phyloP scores from a whole-genome alignment of 176 grass and related monocot genomes.

The Oryza brachyantha region DNA sequence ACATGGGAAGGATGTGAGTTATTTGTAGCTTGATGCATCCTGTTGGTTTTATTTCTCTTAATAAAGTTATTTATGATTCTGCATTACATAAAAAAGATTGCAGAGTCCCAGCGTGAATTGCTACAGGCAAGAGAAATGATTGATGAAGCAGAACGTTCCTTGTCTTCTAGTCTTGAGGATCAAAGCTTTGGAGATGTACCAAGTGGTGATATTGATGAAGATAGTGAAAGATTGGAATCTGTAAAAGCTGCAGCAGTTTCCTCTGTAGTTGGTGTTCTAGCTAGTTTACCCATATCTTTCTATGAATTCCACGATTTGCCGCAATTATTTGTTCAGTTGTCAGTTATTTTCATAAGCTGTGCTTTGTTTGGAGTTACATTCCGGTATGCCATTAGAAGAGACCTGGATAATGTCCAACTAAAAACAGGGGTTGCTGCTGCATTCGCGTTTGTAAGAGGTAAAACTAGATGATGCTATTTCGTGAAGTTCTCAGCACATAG shows the following conservation, averaged over 20 bases:
- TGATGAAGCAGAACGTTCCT: constrained; percentile 62
- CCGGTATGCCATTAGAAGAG: constrained; percentile 77
- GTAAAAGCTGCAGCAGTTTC: constrained; percentile 70
- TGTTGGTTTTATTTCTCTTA: constrained; percentile 9
- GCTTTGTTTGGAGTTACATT: constrained; percentile 83
- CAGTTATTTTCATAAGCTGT: constrained; percentile 58
- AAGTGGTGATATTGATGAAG: constrained; percentile 42
- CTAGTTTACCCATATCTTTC: constrained; percentile 76
- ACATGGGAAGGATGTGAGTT: background rate
- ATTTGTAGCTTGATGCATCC: constrained; percentile 22
- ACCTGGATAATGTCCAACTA: constrained; percentile 78
- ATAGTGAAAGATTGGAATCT: constrained; percentile 75
- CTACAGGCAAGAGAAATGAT: constrained; percentile 76
- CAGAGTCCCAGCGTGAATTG: constrained; percentile 75
- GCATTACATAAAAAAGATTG: constrained; percentile 50
- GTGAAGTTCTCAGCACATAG: constrained; percentile 20
- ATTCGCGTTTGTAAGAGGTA: constrained; percentile 81
- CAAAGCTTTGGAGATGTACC: constrained; percentile 28
- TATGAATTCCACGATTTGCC: constrained; percentile 56
- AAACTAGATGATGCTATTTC: constrained; percentile 25
- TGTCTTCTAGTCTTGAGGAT: constrained; percentile 51
- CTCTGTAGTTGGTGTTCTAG: constrained; percentile 56
- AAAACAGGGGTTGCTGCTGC: constrained; percentile 66
- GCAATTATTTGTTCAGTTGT: constrained; percentile 55
- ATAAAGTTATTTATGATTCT: constrained; percentile 24